Percentiles rank a stretch among this genome's conserved stretches.
These are phyloP conservation scores for Rhodotorula sp. DNA, from an alignment of 1,284 basidiomycete species.

Conservation along the genomic window DNA sequence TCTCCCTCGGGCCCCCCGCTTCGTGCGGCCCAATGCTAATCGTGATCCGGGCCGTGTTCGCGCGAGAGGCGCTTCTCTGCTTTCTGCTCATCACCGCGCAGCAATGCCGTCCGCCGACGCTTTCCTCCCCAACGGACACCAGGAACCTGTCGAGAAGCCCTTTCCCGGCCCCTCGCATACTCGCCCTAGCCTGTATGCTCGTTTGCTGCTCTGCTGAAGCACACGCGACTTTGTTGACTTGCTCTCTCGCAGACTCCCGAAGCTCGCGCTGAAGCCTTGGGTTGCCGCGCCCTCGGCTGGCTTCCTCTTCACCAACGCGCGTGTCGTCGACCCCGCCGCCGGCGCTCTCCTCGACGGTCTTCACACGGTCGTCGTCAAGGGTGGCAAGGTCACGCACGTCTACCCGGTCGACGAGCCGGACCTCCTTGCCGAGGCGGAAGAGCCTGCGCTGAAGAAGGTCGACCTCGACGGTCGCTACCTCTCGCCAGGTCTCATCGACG, in stretches of 20 bases:
- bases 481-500: constrained; percentile 54
- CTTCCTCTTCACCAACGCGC: constrained; percentile 50
- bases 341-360: constrained; percentile 45
- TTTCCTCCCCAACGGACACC: background rate
- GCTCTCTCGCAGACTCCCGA: constrained; percentile 47
- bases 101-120: background rate
- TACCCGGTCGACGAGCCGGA: constrained; percentile 27
- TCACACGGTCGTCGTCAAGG: constrained; percentile 50
- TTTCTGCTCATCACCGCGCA: no score
- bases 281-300: constrained; percentile 42
- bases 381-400: constrained; percentile 50
- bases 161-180: constrained; percentile 13
- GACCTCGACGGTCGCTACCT: constrained; percentile 54
- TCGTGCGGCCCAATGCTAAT: no score
- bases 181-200: constrained; percentile 1
- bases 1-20: no score
- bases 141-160: background rate
- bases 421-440: constrained; percentile 13
- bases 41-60: no score
- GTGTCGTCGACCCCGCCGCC: constrained; percentile 50
- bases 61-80: no score
- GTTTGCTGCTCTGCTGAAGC: no score
- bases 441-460: constrained; percentile 36
- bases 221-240: background rate
- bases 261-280: constrained; percentile 55